These are phyloP conservation scores for Penicillium riverlandense DNA, from an alignment of 495 filamentous ascomycete genomes.

Conservation along the genomic window DNA sequence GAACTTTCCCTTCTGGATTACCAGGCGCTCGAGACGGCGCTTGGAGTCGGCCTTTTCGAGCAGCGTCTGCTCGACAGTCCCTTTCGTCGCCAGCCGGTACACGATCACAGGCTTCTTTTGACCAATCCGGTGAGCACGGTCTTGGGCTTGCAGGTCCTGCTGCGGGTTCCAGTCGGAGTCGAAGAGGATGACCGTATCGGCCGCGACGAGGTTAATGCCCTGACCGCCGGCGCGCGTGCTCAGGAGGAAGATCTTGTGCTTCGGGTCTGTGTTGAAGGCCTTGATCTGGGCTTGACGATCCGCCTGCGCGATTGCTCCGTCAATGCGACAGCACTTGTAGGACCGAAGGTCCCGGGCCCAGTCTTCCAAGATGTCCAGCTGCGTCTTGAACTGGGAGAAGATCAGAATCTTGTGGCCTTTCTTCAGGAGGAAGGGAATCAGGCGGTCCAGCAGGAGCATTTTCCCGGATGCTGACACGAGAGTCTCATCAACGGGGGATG, in stretches of 20 bases:
- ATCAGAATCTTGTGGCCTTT: slow-evolving; percentile 86
- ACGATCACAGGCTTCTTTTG: slow-evolving; percentile 88
- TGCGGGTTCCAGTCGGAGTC: slow-evolving; percentile 96
- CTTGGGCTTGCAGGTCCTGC: slow-evolving; percentile 92
- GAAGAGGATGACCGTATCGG: slow-evolving; percentile 69
- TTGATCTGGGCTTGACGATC: slow-evolving; percentile 80
- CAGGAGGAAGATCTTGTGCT: slow-evolving; percentile 74
- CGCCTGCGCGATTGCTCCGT: slow-evolving; percentile 74
- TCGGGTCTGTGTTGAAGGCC: slow-evolving; percentile 68
- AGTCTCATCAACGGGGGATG: slow-evolving; percentile 56
- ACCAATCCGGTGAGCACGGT: slow-evolving; percentile 90
- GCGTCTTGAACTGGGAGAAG: slow-evolving; percentile 93
- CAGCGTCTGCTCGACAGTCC: slow-evolving; percentile 84
- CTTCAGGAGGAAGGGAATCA: slow-evolving; percentile 68
- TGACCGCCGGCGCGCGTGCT: slow-evolving; percentile 89
- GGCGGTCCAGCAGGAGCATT: slow-evolving; percentile 86
- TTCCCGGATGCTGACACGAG: slow-evolving; percentile 85
- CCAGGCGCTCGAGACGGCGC: slow-evolving; percentile 86
- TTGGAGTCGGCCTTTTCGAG: slow-evolving; percentile 88
- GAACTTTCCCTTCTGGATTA: slow-evolving; percentile 86
- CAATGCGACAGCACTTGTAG: slow-evolving; percentile 85
- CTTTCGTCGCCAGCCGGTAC: slow-evolving; percentile 91
- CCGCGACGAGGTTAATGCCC: slow-evolving; percentile 79
- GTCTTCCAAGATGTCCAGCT: slow-evolving; percentile 83
- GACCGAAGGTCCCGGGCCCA: slow-evolving; percentile 65